Evolutionary conservation across 371 early-diverging fungal genomes (phyloP).

Genomic region (Batkoa obscura): DNA sequence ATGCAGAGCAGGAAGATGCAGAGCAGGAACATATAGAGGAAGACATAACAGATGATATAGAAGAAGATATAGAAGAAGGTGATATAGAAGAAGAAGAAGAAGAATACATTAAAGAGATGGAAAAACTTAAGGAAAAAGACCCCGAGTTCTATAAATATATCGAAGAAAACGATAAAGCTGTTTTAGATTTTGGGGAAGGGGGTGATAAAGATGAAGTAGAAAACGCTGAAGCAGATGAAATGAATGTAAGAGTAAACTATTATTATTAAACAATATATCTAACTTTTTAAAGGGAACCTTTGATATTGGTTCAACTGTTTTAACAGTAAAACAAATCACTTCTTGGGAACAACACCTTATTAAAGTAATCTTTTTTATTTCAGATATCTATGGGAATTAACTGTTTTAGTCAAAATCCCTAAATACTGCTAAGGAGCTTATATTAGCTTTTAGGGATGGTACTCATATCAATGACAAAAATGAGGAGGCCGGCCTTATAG

Average conservation of each 20-base stretch:
- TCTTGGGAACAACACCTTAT: constrained; percentile 46
- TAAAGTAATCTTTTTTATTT: constrained; percentile 6
- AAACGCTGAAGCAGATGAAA: constrained; percentile 9
- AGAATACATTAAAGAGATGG: constrained; percentile 42
- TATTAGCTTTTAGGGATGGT: constrained; percentile 69
- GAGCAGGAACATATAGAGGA: constrained; percentile 16
- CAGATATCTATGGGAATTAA: not conserved
- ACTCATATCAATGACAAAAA: constrained; percentile 46
- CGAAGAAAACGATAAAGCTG: constrained; percentile 57
- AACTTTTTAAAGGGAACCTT: constrained; percentile 12
- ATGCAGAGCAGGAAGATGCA: constrained; percentile 5
- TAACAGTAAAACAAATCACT: constrained; percentile 48
- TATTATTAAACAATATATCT: not conserved
- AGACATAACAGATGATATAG: constrained; percentile 17
- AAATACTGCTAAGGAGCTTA: constrained; percentile 34
- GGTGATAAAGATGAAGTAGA: constrained; percentile 9
- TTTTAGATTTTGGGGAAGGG: constrained; percentile 51
- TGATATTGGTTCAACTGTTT: constrained; percentile 12
- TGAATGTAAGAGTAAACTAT: constrained; percentile 8
- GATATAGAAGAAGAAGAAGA: constrained; percentile 12
- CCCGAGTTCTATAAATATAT: constrained; percentile 80
- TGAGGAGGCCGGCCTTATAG: constrained; percentile 22
- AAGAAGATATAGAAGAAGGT: constrained; percentile 13
- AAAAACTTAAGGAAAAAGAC: constrained; percentile 59
- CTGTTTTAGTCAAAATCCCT: constrained; percentile 37